phyloP scores from a whole-genome alignment of 352 stramenopile species.

The Globisporangium cederbergense region DNA sequence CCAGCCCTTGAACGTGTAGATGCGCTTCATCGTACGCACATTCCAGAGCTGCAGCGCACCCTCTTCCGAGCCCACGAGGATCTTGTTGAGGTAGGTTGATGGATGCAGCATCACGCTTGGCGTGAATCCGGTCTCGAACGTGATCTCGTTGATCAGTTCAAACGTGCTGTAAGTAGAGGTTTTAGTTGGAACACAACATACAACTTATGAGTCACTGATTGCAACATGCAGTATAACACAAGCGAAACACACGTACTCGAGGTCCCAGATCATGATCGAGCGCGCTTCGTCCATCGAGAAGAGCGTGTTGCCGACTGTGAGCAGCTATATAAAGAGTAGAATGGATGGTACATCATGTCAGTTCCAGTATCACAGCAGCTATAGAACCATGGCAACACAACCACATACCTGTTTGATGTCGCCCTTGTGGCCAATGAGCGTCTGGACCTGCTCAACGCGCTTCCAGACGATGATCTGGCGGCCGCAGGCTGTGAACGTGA shows the following conservation, averaged over 20 bases:
- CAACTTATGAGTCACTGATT: constrained; percentile 5
- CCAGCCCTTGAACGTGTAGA: constrained; percentile 86
- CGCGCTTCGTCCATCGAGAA: constrained; percentile 69
- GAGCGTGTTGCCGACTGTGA: constrained; percentile 62
- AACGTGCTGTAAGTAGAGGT: constrained; percentile 31
- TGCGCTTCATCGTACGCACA: constrained; percentile 83
- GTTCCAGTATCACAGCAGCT: background rate
- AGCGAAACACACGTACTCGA: constrained; percentile 31
- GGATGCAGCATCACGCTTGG: constrained; percentile 86
- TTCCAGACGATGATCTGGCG: constrained; percentile 74
- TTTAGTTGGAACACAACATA: constrained; percentile 10
- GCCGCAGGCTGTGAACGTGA: constrained; percentile 76
- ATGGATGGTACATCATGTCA: background rate
- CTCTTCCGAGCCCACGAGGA: constrained; percentile 84
- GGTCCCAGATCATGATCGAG: constrained; percentile 59
- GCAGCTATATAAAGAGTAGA: constrained; percentile 18
- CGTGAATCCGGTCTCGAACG: constrained; percentile 55
- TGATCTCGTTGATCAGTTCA: constrained; percentile 50
- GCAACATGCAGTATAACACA: constrained; percentile 4
- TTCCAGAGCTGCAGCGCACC: constrained; percentile 90
- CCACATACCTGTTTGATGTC: constrained; percentile 43
- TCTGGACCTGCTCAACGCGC: constrained; percentile 51
- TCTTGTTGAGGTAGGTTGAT: constrained; percentile 94
- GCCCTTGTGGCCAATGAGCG: constrained; percentile 55
- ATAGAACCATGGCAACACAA: background rate